phyloP scores from a whole-genome alignment of 768 basidiomycete genomes.

The Mycena epipterygia region DNA sequence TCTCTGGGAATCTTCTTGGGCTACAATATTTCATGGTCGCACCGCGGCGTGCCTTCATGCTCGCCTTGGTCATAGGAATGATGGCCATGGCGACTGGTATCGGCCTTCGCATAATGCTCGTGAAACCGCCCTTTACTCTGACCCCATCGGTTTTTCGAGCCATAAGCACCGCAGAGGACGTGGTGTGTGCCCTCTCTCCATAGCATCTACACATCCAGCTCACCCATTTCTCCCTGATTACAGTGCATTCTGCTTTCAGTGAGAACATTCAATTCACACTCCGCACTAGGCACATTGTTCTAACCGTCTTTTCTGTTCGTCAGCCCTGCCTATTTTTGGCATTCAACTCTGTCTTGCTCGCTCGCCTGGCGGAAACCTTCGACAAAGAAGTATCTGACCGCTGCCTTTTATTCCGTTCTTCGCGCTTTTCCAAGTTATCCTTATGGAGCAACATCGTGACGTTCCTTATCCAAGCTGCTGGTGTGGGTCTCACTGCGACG shows the following conservation, averaged over 20 bases:
- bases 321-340: constrained; percentile 74
- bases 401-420: constrained; percentile 55
- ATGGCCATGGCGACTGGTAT: constrained; percentile 25
- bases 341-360: constrained; percentile 65
- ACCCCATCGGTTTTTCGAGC: constrained; percentile 9
- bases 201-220: background rate
- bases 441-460: constrained; percentile 62
- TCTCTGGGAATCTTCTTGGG: constrained; percentile 25
- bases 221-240: background rate
- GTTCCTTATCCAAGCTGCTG: constrained; percentile 63
- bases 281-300: background rate
- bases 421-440: constrained; percentile 60
- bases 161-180: constrained; percentile 14
- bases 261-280: background rate
- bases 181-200: background rate
- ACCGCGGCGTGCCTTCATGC: constrained; percentile 25
- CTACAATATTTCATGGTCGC: constrained; percentile 12
- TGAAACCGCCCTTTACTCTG: constrained; percentile 5
- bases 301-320: background rate
- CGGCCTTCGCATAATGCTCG: constrained; percentile 7
- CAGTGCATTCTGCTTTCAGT: constrained; percentile 33
- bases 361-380: constrained; percentile 53
- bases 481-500: constrained; percentile 49
- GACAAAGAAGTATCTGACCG: constrained; percentile 50
- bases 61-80: constrained; percentile 36